Evolutionary conservation across 2,329 filamentous ascomycete species (phyloP), one percentile per base, ranked within the genome.

Genomic region (Davidsoniella virescens): DNA sequence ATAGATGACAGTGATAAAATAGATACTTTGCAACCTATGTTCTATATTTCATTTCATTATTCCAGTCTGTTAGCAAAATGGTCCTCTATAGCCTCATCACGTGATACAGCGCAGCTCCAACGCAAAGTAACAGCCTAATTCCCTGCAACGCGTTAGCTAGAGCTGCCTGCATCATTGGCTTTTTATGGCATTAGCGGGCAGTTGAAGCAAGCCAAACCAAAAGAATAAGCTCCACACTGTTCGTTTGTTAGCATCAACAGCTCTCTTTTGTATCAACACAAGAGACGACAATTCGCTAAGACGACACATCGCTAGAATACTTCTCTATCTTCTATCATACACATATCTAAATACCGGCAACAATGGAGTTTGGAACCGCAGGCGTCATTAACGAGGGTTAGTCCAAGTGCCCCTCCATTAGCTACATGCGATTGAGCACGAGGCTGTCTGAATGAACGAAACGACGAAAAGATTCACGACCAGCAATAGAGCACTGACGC

Each of bases 381-480:
- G 78, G 78, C 61, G 70, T 70, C 59, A 63, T 82, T 59, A 80
- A 75, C 58, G 76, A 81, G 70, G 78, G 78, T 80, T 65, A 45
- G 51, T 45, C 29, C 23, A 29, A 29, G 17, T 18, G 43, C 43
- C 55, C 54, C 55, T 55, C 53, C 54, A 57, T 57, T 54, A 45
- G 49, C 26, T 23, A 29, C 26, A 17, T 44, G 29, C 16, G 25
- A 40, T 38, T 38, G 33, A 44, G 46, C 55, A 54, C 49, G 51
- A 49, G 51, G 50, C 26, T 29, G 45, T 33, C 47, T 51, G 5
- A 23, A 23, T 5, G 38, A 29, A 17, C 43, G 43, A 23, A 44
- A 44, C 20, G 10, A 5, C 16, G 7, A 10, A 7, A 17, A 46
- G n/a, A 33, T 33, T 2, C 10, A 33, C 29, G 12, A 33, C 8